phyloP scores from a whole-genome alignment of 352 stramenopile genomes.

The Pythium plurisporium region DNA sequence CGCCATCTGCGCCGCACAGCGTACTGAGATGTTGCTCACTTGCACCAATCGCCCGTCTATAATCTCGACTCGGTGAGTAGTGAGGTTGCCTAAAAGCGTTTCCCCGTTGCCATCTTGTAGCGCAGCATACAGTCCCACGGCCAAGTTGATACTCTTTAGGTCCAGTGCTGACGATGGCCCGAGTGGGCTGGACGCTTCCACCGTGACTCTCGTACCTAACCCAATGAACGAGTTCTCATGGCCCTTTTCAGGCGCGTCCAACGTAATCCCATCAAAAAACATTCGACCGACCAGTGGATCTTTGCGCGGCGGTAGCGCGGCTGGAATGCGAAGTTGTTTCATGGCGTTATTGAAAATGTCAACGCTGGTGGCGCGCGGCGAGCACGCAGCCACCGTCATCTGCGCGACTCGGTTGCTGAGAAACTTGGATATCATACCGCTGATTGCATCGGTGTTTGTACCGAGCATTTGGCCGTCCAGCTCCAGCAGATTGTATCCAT shows the following conservation, averaged over 20 bases:
- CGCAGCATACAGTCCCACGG: constrained; percentile 39
- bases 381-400: constrained; percentile 61
- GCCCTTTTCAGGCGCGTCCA: constrained; percentile 38
- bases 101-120: constrained; percentile 15
- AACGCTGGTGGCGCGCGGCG: constrained; percentile 51
- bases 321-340: constrained; percentile 65
- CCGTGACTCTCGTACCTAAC: constrained; percentile 47
- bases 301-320: constrained; percentile 49
- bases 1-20: constrained; percentile 44
- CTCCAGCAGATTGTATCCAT: constrained; percentile 69
- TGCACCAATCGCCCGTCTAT: constrained; percentile 48
- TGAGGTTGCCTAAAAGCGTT: constrained; percentile 41
- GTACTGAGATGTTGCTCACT: constrained; percentile 67
- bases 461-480: constrained; percentile 63
- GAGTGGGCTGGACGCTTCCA: constrained; percentile 67
- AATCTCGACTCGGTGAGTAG: constrained; percentile 49
- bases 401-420: constrained; percentile 50
- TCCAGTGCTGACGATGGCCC: constrained; percentile 51
- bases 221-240: constrained; percentile 42
- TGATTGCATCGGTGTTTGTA: constrained; percentile 59
- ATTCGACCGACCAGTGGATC: constrained; percentile 54
- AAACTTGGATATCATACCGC: constrained; percentile 72
- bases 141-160: constrained; percentile 59
- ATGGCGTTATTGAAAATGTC: constrained; percentile 71
- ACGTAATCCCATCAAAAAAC: constrained; percentile 56